Evolutionary conservation across 352 stramenopile species (phyloP), one percentile per base, ranked within the genome.

Genomic region (Pythium chondricola): DNA sequence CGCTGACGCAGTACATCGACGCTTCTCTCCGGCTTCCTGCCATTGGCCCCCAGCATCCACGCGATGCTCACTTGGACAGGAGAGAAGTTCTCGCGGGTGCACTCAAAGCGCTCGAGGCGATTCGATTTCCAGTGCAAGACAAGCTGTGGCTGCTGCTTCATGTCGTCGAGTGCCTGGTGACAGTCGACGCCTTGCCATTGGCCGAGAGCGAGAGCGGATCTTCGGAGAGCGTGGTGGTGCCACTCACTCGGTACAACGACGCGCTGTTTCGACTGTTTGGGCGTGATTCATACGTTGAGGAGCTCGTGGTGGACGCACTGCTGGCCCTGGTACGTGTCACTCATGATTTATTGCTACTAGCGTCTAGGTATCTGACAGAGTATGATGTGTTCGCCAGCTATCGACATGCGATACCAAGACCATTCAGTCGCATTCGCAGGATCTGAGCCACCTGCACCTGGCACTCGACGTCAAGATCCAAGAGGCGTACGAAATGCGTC

Each of bases 401-500:
- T 47, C 60, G 35, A 65, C 67, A 22, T 77, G 62, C 1, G 64
- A 86, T 24, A 56, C 78, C 40, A 84, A 83, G 43, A 74, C 59
- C 0, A 63, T 86, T 29, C 75, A 81, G 45, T 59, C 67, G 0
- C 74, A 83, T 54, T 77, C 68, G 3, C 63, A 43, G 11, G 27
- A 54, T 17, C 30, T 91, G 59, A 67, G 73, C 25, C 63, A 71
- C 20, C 67, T 93, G 17, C 75, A 90, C 26, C 50, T 68, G 38
- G 66, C 73, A n/a, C 63, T 91, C 3, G 69, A 77, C 33, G 65
- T 67, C 29, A 89, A 89, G 44, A 83, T 93, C 10, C 61, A 66
- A 14, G 64, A 82, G 29, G 82, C 75, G 2, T 85, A 91, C 47
- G 67, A 87, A 48, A 87, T 93, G 74, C 67, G 67, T 31, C 75